phyloP scores from a whole-genome alignment of 2,329 filamentous ascomycete genomes.

The Sporothrix pseudoabietina region DNA sequence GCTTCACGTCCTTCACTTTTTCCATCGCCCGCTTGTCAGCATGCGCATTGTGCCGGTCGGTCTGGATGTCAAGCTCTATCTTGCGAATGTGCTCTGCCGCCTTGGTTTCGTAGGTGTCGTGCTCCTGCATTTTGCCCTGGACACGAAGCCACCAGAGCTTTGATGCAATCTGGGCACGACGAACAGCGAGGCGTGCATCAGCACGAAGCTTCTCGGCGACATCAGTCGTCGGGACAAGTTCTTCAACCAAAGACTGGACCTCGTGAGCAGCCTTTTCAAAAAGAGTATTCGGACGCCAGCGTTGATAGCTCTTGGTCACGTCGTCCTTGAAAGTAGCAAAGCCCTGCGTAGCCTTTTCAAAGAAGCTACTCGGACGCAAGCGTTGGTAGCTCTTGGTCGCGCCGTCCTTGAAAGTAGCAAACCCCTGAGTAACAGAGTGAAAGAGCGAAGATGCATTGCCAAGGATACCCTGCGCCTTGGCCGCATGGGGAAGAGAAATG shows the following conservation, averaged over 20 bases:
- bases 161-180: constrained; percentile 33
- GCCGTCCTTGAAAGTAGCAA: not conserved
- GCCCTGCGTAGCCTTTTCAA: not conserved
- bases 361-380: not conserved
- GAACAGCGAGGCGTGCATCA: constrained; percentile 23
- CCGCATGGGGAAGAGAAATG: not conserved
- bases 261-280: not conserved
- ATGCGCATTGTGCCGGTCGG: not conserved
- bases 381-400: not conserved
- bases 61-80: constrained; percentile 12
- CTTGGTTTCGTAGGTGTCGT: constrained; percentile 31
- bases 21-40: not conserved
- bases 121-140: constrained; percentile 31
- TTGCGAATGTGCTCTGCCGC: constrained; percentile 26
- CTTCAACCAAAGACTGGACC: not conserved
- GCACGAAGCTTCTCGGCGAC: not conserved
- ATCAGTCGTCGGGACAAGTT: not conserved
- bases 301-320: not conserved
- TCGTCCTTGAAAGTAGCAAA: not conserved
- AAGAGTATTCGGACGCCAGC: not conserved
- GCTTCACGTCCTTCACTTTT: not conserved
- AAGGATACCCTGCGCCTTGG: not conserved
- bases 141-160: constrained; percentile 36
- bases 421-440: not conserved
- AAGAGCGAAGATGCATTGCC: constrained; percentile 1